Evolutionary conservation across 768 basidiomycete genomes (phyloP).

Genomic region (Suillus lakei): DNA sequence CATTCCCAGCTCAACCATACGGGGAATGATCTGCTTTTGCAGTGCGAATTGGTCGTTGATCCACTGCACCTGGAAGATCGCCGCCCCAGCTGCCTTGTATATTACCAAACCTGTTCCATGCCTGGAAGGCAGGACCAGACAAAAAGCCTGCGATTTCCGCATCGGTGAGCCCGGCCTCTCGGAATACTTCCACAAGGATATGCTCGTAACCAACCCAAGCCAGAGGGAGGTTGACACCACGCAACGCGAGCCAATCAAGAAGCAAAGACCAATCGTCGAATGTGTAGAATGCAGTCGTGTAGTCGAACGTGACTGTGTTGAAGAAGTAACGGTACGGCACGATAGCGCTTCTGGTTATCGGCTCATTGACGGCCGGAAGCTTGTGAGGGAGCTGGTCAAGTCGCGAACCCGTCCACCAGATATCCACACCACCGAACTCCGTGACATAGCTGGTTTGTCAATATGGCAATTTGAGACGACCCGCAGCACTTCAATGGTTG

Average conservation of each 20-base stretch:
- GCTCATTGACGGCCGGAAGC: constrained; percentile 36
- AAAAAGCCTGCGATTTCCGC: constrained; percentile 39
- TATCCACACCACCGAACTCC: constrained; percentile 42
- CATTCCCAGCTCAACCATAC: constrained; percentile 48
- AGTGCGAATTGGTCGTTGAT: constrained; percentile 42
- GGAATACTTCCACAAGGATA: constrained; percentile 40
- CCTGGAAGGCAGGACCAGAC: constrained; percentile 44
- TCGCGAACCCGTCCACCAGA: constrained; percentile 50
- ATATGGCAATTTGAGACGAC: not conserved
- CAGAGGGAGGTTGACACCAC: constrained; percentile 46
- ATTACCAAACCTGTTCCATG: constrained; percentile 50
- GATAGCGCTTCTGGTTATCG: constrained; percentile 37
- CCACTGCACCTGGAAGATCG: constrained; percentile 41
- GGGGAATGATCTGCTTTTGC: constrained; percentile 40
- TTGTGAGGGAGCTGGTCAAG: constrained; percentile 33
- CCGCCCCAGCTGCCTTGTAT: constrained; percentile 46
- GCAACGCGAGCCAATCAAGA: constrained; percentile 47
- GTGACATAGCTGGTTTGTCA: constrained; percentile 37
- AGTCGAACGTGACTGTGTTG: constrained; percentile 48
- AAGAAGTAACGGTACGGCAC: constrained; percentile 47
- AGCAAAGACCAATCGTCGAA: constrained; percentile 45
- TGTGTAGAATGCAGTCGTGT: constrained; percentile 45
- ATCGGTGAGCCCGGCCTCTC: constrained; percentile 41
- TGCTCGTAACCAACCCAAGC: constrained; percentile 48
- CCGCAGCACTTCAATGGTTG: not conserved